Conservation (phyloP, 192 early-diverging fungal species). For the Glomus cerebriforme region DNA sequence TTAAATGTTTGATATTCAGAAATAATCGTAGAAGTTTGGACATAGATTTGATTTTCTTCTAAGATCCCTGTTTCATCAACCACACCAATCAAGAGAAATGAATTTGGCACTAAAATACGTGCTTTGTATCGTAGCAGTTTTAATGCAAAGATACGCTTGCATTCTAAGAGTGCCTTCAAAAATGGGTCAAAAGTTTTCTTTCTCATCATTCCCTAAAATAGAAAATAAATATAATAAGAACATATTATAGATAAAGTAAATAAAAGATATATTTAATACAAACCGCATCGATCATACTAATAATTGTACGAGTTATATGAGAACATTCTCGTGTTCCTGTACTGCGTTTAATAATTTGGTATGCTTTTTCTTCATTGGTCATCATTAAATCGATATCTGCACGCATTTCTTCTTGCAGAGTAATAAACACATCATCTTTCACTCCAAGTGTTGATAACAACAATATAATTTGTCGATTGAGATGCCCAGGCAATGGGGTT, state of each 20-base stretch:
- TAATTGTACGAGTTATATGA: constrained; percentile 1
- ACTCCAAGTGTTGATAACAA: constrained; percentile 59
- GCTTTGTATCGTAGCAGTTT: constrained; percentile 53
- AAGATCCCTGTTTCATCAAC: constrained; percentile 52
- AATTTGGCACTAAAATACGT: constrained; percentile 52
- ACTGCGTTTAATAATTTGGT: not conserved
- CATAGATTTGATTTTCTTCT: not conserved
- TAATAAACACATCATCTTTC: constrained; percentile 37
- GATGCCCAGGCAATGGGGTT: constrained; percentile 47
- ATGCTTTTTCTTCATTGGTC: not conserved
- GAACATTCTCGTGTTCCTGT: not conserved
- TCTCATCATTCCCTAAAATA: constrained; percentile 40
- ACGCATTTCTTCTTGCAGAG: not conserved
- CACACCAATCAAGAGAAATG: constrained; percentile 56
- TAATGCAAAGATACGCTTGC: constrained; percentile 46
- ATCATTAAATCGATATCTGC: constrained; percentile 1
- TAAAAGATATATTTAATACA: not conserved
- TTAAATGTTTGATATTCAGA: not conserved
- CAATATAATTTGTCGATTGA: constrained; percentile 70
- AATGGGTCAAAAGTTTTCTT: constrained; percentile 48
- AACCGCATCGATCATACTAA: constrained; percentile 13
- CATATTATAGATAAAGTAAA: not conserved
- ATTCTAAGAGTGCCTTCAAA: constrained; percentile 44
- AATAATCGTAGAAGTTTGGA: constrained; percentile 28
- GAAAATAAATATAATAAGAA: not conserved